Base-by-base conservation (phyloP, 2,329 filamentous ascomycete genomes). In the Verticillium nubilum region DNA sequence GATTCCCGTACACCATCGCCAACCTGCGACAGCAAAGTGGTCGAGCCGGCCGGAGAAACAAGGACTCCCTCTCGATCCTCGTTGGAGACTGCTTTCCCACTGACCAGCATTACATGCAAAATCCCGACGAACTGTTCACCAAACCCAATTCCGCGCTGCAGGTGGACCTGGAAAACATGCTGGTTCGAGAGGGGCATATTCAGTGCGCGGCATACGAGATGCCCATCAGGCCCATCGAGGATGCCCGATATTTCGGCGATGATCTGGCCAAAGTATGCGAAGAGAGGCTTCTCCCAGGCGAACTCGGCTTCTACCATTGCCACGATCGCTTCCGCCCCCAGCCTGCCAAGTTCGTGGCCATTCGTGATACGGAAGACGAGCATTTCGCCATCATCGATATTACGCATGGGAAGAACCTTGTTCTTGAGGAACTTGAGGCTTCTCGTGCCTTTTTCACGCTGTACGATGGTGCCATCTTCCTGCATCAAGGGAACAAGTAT, bases 91-190 rank as follows among this genome's bases (percentile, higher is more conserved):
- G 87, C 64, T 97, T 95, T 65, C 87, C 93, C 2, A 92, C 91
- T 0, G 95, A 99, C 70, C 95, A 99, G 70, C 87, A 96, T 70
- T 99, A 96, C 73, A 99, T 99, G 95, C 86, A 91, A 62, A 96
- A 98, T 64, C 95, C 95, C 0, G 89, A 95, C 62, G 92, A 97
- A 72, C 88, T 99, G 26, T 94, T 98, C 73, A 95, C 90, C 0
- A 91, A 91, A 67, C 92, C 93, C 0, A 97, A 97, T 64, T 90
- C 88, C 65, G 90, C 92, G 71, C 78, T 98, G 2, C 92, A 95
- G 69, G 90, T 98, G 4, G 95, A 99, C 70, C 78, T 99, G n/a
- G 82, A 88, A 53, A 98, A 97, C 65, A 86, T 97, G 78, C 84
- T 98, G 4, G 89, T 97, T 5, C 80, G 95, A 0, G 95, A 98